Evolutionary conservation across 2,329 filamentous ascomycete species (phyloP), one percentile per base, ranked within the genome.

Genomic region (Aspergillus sp.): DNA sequence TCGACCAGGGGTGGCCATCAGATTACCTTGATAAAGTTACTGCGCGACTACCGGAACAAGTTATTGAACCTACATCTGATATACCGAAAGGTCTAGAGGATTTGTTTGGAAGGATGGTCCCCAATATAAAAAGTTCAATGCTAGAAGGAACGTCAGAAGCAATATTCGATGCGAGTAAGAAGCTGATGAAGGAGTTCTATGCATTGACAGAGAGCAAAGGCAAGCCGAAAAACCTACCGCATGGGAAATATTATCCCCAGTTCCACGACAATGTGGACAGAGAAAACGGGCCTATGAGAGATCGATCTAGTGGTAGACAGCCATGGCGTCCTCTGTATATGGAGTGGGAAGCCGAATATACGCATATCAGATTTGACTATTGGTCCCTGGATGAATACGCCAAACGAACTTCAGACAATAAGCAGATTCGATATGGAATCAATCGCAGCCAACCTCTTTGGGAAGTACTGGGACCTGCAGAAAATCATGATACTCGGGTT

Each of bases 271-370:
- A 38, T 5, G 35, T 38, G 12, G 35, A 38, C 12, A n/a, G 5
- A 42, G 28, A 29, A n/a, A n/a, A n/a, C n/a, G n/a, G n/a, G n/a
- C n/a, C n/a, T 57, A 47, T 50, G 12, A 38, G 66, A 2, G 65
- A 68, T 45, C 53, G 45, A 2, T 71, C 67, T 68, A 52, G 47
- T 2, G 44, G 41, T 12, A 30, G 49, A 0, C 69, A 74, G 46
- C 63, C 69, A 0, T 73, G 64, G 63, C 65, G 64, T 26, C 71
- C 72, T 0, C 57, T 74, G 0, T 75, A 64, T 28, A 43, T 66
- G 0, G 72, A 75, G 51, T 75, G 71, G 71, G 69, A 73, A 45
- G 63, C 54, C 1, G 61, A 68, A 42, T 75, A 74, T 48, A 62
- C 55, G 4, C 68, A 74, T 48, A 54, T 73, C 4, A 58, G 60